Conservation (phyloP, 2,329 filamentous ascomycete species). For the Dothideomycetidae sp. region DNA sequence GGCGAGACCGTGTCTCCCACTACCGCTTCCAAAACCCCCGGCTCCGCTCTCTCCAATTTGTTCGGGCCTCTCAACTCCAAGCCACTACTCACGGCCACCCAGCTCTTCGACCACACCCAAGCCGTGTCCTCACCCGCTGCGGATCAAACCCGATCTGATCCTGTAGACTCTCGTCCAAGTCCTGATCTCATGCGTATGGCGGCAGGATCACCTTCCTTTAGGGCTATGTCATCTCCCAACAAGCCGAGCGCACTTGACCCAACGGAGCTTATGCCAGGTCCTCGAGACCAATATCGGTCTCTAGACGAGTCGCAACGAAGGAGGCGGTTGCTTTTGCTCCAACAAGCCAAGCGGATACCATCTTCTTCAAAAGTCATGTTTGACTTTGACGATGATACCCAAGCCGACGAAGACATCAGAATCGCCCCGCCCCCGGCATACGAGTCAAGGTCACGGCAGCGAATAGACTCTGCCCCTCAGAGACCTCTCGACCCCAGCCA, state of each 20-base stretch:
- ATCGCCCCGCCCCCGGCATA: neutral
- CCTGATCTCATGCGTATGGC: slow-evolving; percentile 24
- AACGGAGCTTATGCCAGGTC: slow-evolving; percentile 26
- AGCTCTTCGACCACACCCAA: slow-evolving; percentile 33
- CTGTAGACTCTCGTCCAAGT: slow-evolving; percentile 31
- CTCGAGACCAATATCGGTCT: slow-evolving; percentile 29
- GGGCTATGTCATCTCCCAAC: slow-evolving; percentile 22
- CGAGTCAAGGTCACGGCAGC: slow-evolving; percentile 9
- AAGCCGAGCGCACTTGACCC: slow-evolving; percentile 10
- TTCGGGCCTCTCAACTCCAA: slow-evolving; percentile 23
- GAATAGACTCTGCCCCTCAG: no score
- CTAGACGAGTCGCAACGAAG: slow-evolving; percentile 29
- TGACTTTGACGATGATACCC: slow-evolving; percentile 7
- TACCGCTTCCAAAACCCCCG: slow-evolving; percentile 29
- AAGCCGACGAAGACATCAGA: slow-evolving; percentile 13
- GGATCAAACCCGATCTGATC: slow-evolving; percentile 27
- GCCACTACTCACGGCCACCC: slow-evolving; percentile 29
- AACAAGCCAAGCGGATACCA: neutral
- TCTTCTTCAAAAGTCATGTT: slow-evolving; percentile 7
- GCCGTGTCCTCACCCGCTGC: slow-evolving; percentile 30
- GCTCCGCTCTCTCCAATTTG: slow-evolving; percentile 22
- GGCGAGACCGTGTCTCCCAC: slow-evolving; percentile 30
- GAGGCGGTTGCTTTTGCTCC: slow-evolving; percentile 11
- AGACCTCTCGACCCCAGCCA: no score
- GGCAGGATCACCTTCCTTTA: slow-evolving; percentile 23